Conservation (phyloP, 371 early-diverging fungal species). For the Circinella minor region DNA sequence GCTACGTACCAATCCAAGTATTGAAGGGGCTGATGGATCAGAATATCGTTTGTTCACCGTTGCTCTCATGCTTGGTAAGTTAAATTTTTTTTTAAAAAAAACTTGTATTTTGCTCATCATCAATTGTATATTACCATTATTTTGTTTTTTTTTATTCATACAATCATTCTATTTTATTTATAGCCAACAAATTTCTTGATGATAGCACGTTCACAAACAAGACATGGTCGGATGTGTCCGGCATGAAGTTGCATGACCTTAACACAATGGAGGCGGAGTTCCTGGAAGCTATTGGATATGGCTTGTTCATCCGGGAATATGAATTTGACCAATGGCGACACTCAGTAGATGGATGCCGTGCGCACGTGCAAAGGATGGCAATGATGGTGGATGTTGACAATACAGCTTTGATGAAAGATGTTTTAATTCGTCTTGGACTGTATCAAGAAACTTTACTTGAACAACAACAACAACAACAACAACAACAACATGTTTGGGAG, state of each 20-base stretch:
- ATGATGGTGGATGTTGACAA: conserved; percentile 1
- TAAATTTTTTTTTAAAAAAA: background rate
- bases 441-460: conserved; percentile 7
- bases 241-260: conserved; percentile 64
- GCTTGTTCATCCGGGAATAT: conserved; percentile 62
- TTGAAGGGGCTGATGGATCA: conserved; percentile 71
- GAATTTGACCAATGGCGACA: conserved; percentile 50
- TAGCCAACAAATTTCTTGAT: conserved; percentile 71
- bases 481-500: conserved; percentile 14
- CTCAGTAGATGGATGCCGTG: conserved; percentile 11
- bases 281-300: conserved; percentile 62
- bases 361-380: conserved; percentile 9
- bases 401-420: conserved; percentile 3
- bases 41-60: conserved; percentile 82
- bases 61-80: conserved; percentile 69
- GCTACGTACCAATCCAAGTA: conserved; percentile 58
- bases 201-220: conserved; percentile 76
- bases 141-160: too few species aligned
- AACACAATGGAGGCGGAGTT: conserved; percentile 78
- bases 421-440: conserved; percentile 8
- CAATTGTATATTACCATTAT: too few species aligned
- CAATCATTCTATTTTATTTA: background rate
- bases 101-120: too few species aligned
- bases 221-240: conserved; percentile 74
- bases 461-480: conserved; percentile 10